Percentiles rank a stretch among this genome's conserved stretches.
These are phyloP conservation scores for Guillardia theta DNA, from an alignment of 78 protist species.

Conservation along the genomic window DNA sequence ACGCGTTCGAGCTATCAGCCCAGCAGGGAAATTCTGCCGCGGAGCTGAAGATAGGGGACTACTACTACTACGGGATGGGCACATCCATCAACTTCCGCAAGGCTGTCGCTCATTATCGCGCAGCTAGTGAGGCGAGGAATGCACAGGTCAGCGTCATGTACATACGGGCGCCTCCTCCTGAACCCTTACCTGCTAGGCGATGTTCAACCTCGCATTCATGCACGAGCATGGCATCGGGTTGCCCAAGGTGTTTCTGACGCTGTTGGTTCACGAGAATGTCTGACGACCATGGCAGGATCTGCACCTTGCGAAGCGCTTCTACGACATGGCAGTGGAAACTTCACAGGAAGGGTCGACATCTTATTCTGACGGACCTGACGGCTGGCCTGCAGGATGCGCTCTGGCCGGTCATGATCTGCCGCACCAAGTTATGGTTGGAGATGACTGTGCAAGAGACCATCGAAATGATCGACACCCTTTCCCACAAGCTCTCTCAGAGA, in stretches of 20 bases:
- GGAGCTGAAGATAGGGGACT: conserved; percentile 76
- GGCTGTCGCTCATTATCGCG: conserved; percentile 69
- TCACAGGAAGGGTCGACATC: too few species aligned
- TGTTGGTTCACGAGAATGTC: not conserved
- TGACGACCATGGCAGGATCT: conserved; percentile 43
- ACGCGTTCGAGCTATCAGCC: not conserved
- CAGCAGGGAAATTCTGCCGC: conserved; percentile 49
- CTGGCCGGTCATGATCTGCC: not conserved
- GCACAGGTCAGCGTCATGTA: conserved; percentile 57
- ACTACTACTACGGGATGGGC: conserved; percentile 78
- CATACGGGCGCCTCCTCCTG: not conserved
- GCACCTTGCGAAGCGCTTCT: conserved; percentile 82
- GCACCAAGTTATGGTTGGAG: not conserved
- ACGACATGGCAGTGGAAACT: conserved; percentile 69
- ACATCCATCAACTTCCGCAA: conserved; percentile 44
- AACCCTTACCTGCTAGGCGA: conserved; percentile 6
- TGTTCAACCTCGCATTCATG: conserved; percentile 82
- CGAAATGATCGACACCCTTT: not conserved
- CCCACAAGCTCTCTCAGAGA: not conserved
- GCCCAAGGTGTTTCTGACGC: not conserved
- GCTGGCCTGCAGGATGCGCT: too few species aligned
- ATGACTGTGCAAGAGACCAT: not conserved
- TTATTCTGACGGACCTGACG: too few species aligned
- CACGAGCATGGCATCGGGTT: conserved; percentile 75
- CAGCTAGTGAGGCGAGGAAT: conserved; percentile 47